Percentiles rank a stretch among this genome's conserved stretches.
Evolutionary conservation across 331 rosid species (phyloP).

Genomic region (Pyrus hybrid): DNA sequence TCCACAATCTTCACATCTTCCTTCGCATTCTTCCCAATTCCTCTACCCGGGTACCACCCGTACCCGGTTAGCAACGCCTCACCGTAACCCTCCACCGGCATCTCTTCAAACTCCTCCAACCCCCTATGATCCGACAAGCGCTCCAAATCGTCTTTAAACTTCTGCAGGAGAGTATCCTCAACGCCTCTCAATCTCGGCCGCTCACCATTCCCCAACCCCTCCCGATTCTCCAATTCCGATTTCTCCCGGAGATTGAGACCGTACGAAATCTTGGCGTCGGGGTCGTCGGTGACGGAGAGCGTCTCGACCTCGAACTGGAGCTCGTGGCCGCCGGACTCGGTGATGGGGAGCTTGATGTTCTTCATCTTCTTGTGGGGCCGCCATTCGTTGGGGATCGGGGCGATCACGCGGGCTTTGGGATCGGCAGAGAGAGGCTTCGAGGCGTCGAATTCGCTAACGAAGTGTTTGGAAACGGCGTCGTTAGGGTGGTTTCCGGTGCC

Average conservation of each 20-base stretch:
- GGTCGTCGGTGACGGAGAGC: neutral
- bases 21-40: conserved; percentile 67
- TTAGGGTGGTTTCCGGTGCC: neutral
- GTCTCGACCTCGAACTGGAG: conserved; percentile 29
- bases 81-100: conserved; percentile 71
- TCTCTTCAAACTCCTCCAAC: conserved; percentile 59
- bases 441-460: conserved; percentile 47
- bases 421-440: conserved; percentile 23
- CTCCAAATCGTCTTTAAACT: conserved; percentile 48
- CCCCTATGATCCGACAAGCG: conserved; percentile 66
- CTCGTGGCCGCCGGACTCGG: neutral
- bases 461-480: conserved; percentile 8
- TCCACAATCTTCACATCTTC: conserved; percentile 55
- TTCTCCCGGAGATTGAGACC: conserved; percentile 50
- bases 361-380: conserved; percentile 35
- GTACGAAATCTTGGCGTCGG: conserved; percentile 36
- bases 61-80: conserved; percentile 76
- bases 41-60: conserved; percentile 83
- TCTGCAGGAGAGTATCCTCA: conserved; percentile 45
- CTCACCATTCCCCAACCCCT: neutral
- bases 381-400: conserved; percentile 53
- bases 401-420: conserved; percentile 21
- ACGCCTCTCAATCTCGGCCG: neutral
- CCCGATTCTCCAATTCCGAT: neutral
- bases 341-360: conserved; percentile 56